A percentile compares a stretch with the other conserved stretches of the same genome.
Conservation (phyloP, 2,329 filamentous ascomycete genomes). For the Aspergillus versicolor region DNA sequence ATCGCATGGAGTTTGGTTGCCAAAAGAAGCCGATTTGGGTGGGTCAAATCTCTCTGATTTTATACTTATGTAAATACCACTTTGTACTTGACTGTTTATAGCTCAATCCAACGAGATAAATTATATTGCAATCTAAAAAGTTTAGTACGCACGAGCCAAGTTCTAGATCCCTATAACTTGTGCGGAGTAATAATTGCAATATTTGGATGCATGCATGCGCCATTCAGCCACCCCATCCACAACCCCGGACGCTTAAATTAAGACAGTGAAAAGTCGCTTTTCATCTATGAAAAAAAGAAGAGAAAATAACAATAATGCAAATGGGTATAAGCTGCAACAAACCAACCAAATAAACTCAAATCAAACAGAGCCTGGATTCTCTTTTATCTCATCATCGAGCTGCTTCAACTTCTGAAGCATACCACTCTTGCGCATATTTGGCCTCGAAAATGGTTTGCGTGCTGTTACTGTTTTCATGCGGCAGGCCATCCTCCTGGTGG, state of each 20-base stretch:
- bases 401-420: conserved; percentile 12
- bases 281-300: background rate
- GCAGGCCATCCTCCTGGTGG: conserved; percentile 12
- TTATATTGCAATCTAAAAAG: background rate
- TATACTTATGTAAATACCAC: conserved; percentile 7
- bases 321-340: background rate
- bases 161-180: background rate
- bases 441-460: conserved; percentile 29
- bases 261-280: background rate
- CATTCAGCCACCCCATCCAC: background rate
- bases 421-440: conserved; percentile 25
- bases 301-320: background rate
- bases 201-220: background rate
- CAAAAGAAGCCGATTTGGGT: background rate
- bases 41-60: background rate
- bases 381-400: conserved; percentile 2
- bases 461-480: conserved; percentile 22
- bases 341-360: background rate
- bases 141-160: background rate
- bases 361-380: background rate
- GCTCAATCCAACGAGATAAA: background rate
- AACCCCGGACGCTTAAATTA: background rate
- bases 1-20: conserved; percentile 18
- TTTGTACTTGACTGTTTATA: conserved; percentile 1
- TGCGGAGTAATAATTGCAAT: background rate